Base-by-base conservation (phyloP, 495 filamentous ascomycete genomes). In the Ramalina peruviana region DNA sequence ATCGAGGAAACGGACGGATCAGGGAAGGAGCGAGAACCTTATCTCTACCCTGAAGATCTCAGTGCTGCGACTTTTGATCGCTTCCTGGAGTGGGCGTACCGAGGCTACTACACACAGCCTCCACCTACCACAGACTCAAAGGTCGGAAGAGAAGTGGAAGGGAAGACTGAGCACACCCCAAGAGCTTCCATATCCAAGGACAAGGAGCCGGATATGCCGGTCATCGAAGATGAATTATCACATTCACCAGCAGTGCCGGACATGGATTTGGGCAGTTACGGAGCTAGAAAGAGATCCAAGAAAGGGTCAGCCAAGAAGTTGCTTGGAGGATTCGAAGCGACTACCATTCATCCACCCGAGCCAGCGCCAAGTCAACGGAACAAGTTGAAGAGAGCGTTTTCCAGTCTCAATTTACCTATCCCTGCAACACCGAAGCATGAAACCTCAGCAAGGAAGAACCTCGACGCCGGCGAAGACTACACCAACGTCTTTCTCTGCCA, bases 401-500 rank as follows among this genome's bases (percentile, higher is more conserved):
- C 1, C 15, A n/a, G 9, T n/a, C 5, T n/a, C 38, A 10, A 40
- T 9, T 5, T n/a, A 10, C 3, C 38, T 40, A 40, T 10, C 1
- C 23, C 23, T 25, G 0, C 23, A 25, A 25, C 3, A 6, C 23
- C 23, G 23, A 25, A 19, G 0, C 0, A 40, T 40, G 4, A 40
- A 3, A 40, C 17, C 17, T 19, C 9, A n/a, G 38, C 38, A n/a
- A n/a, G 15, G 15, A 40, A 40, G 17, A n/a, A n/a, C 17, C 17
- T 40, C 38, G 38, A 40, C 38, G 17, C 17, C 15, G 3, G 15
- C 38, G 54, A 70, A 33, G 58, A 70, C 50, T 71, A 65, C 45
- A 59, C 56, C 0, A 52, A 56, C 1, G 60, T 69, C 3, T 64
- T 70, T 40, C 56, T 69, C 0, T 60, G 58, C 36, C 66, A 70